Percentiles rank a stretch among this genome's conserved stretches.
These are phyloP conservation scores for Diutina ranongensis DNA, from an alignment of 1,139 yeast genomes.

Conservation along the genomic window DNA sequence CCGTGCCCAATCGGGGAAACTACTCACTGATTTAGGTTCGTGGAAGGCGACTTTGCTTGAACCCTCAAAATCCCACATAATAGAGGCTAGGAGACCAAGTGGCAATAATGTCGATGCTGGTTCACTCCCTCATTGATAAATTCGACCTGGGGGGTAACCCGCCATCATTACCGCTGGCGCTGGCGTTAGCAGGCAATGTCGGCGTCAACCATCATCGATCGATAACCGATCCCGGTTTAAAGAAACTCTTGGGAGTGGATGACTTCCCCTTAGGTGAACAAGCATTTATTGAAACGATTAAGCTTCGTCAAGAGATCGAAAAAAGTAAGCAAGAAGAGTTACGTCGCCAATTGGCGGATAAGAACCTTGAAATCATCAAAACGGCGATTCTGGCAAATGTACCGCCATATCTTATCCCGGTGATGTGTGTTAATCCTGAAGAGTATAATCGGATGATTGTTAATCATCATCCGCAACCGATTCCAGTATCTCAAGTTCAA, in stretches of 20 bases:
- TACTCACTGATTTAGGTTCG: slow-evolving; percentile 2
- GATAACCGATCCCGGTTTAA: not conserved
- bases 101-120: slow-evolving; percentile 4
- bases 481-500: not conserved
- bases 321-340: not conserved
- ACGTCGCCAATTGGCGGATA: slow-evolving; percentile 5
- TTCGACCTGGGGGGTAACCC: not conserved
- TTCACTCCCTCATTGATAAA: slow-evolving; percentile 3
- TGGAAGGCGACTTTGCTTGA: not conserved
- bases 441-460: not conserved
- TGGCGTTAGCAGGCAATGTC: not conserved
- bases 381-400: not conserved
- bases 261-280: slow-evolving; percentile 1
- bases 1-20: slow-evolving; percentile 3
- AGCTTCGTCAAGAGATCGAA: slow-evolving; percentile 3
- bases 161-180: not conserved
- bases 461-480: not conserved
- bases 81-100: not conserved
- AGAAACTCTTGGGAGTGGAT: not conserved
- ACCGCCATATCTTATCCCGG: slow-evolving; percentile 1
- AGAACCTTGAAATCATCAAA: slow-evolving; percentile 3
- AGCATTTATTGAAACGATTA: not conserved
- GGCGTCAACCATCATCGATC: not conserved
- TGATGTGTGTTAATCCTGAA: slow-evolving; percentile 1
- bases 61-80: not conserved